Evolutionary conservation across 768 basidiomycete species (phyloP).

Genomic region (Naematelia aurantialba): DNA sequence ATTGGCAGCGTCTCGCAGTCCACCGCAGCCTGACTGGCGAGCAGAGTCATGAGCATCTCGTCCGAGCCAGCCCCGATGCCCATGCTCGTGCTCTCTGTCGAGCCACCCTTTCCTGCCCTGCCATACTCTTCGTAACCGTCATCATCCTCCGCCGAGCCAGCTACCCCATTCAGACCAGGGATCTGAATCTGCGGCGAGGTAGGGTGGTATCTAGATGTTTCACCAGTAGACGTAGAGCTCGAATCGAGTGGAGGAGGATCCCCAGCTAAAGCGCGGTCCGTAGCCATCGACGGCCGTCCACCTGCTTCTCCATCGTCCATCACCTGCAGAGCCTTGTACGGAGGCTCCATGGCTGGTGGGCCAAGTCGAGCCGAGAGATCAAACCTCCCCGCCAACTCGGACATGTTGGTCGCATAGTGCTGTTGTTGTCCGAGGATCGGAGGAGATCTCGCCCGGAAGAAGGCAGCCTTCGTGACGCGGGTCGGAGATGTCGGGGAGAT

Average conservation of each 20-base stretch:
- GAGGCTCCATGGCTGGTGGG: background rate
- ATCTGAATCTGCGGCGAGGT: background rate
- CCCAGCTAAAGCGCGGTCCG: constrained; percentile 3
- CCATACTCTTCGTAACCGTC: constrained; percentile 2
- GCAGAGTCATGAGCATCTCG: constrained; percentile 78
- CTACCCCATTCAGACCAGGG: background rate
- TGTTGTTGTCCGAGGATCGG: constrained; percentile 14
- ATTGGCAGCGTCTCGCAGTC: constrained; percentile 80
- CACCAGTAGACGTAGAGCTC: background rate
- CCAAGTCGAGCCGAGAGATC: background rate
- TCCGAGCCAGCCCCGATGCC: constrained; percentile 53
- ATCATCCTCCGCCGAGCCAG: background rate
- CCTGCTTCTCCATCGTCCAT: background rate
- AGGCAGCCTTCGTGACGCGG: constrained; percentile 40
- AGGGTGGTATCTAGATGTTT: background rate
- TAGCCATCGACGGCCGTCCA: constrained; percentile 3
- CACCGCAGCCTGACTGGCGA: constrained; percentile 91
- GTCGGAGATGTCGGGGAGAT: background rate
- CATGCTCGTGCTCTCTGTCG: constrained; percentile 8
- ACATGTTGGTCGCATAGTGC: background rate
- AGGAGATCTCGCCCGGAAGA: constrained; percentile 48
- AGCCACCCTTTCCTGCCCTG: background rate
- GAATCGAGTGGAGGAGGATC: constrained; percentile 8
- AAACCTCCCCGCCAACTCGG: background rate
- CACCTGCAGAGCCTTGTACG: background rate